Evolutionary conservation across 129 eudicot genomes (phyloP).

Genomic region (Ambrosia artemisiifolia): DNA sequence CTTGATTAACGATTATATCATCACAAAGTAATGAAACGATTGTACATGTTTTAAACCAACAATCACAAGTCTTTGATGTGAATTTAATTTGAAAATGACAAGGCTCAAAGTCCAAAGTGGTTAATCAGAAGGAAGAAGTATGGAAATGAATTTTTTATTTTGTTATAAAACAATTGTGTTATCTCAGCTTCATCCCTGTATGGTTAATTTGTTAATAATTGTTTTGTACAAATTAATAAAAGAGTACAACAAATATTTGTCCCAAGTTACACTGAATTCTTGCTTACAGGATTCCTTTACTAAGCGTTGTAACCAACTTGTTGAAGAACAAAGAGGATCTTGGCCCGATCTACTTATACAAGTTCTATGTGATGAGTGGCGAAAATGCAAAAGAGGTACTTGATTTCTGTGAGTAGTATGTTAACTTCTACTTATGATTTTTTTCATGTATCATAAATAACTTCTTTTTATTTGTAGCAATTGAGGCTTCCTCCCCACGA

Average conservation of each 20-base stretch:
- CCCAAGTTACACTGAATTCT: slow-evolving; percentile 14
- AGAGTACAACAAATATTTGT: neutral
- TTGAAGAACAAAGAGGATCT: slow-evolving; percentile 65
- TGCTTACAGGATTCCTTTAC: slow-evolving; percentile 54
- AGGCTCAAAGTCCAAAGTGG: neutral
- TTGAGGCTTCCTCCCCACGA: slow-evolving; percentile 88
- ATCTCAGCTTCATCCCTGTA: slow-evolving; percentile 10
- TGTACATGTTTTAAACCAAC: neutral
- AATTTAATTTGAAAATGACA: neutral
- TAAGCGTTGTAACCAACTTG: slow-evolving; percentile 42
- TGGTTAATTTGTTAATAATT: neutral
- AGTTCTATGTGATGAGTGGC: slow-evolving; percentile 86
- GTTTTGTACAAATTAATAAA: slow-evolving; percentile 6
- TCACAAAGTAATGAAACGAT: neutral
- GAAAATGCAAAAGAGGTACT: slow-evolving; percentile 92
- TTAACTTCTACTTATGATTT: neutral
- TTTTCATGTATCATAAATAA: neutral
- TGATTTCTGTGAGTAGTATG: slow-evolving; percentile 5
- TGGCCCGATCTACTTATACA: slow-evolving; percentile 78
- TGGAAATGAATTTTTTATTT: neutral
- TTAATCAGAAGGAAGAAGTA: neutral
- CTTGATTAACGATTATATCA: neutral
- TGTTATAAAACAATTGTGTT: neutral
- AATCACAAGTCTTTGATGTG: neutral
- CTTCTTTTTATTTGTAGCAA: slow-evolving; percentile 41